These are phyloP conservation scores for Boletus rufocinnamomeus DNA, from an alignment of 768 basidiomycete genomes.

Conservation along the genomic window DNA sequence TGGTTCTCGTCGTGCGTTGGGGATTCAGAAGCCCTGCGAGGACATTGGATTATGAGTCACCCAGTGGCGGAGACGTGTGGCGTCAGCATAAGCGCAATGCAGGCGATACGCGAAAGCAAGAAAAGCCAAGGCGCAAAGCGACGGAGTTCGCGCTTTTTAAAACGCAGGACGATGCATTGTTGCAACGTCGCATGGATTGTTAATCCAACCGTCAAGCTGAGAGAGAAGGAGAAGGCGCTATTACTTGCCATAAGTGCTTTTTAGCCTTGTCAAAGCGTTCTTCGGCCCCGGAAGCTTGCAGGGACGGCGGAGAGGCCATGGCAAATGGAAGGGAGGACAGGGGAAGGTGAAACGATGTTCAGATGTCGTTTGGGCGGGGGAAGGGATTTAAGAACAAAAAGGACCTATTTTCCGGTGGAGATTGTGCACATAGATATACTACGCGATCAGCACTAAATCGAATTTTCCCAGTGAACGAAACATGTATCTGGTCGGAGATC, in stretches of 20 bases:
- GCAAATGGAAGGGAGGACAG: slow-evolving; percentile 19
- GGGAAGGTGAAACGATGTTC: slow-evolving; percentile 27
- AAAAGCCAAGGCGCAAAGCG: slow-evolving; percentile 12
- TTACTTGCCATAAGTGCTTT: slow-evolving; percentile 38
- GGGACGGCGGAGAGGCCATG: slow-evolving; percentile 31
- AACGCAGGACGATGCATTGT: slow-evolving; percentile 15
- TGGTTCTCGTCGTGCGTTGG: slow-evolving; percentile 25
- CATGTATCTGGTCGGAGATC: slow-evolving; percentile 41
- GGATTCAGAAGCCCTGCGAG: slow-evolving; percentile 35
- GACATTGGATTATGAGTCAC: slow-evolving; percentile 23
- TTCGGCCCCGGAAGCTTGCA: slow-evolving; percentile 23
- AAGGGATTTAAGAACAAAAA: slow-evolving; percentile 34
- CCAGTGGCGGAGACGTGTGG: slow-evolving; percentile 30
- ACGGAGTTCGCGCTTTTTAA: slow-evolving; percentile 18
- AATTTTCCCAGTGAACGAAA: slow-evolving; percentile 39
- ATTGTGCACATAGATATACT: slow-evolving; percentile 44
- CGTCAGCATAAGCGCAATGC: slow-evolving; percentile 31
- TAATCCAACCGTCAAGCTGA: slow-evolving; percentile 1
- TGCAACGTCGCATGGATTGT: slow-evolving; percentile 16
- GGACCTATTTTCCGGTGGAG: slow-evolving; percentile 34
- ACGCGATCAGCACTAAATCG: slow-evolving; percentile 42
- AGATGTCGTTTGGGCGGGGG: slow-evolving; percentile 25
- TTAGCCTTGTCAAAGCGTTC: slow-evolving; percentile 40
- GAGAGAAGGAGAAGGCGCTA: slow-evolving; percentile 8
- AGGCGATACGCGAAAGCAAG: slow-evolving; percentile 27